phyloP scores from a whole-genome alignment of 2,329 filamentous ascomycete genomes.

The Fusarium chaquense region DNA sequence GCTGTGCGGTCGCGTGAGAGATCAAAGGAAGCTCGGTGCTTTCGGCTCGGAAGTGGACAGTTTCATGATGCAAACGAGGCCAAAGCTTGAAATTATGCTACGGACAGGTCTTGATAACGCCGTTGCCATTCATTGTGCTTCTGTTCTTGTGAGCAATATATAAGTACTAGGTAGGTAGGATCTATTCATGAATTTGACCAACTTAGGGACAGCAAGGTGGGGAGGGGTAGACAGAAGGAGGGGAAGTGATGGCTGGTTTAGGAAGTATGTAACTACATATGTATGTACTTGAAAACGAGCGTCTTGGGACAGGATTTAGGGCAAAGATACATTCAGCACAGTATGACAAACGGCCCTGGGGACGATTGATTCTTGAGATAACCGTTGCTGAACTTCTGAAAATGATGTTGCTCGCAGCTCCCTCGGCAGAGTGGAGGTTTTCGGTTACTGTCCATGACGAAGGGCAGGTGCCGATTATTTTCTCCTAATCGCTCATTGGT shows the following conservation, averaged over 20 bases:
- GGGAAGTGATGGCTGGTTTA: constrained; percentile 8
- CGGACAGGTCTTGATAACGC: not conserved
- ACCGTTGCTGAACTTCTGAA: constrained; percentile 19
- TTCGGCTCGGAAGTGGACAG: constrained; percentile 25
- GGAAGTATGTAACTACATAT: not conserved
- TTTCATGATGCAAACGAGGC: constrained; percentile 21
- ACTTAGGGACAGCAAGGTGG: not conserved
- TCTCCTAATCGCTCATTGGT: constrained; percentile 39
- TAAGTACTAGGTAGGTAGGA: not conserved
- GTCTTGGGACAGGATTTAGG: not conserved
- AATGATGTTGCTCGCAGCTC: constrained; percentile 24
- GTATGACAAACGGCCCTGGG: constrained; percentile 35
- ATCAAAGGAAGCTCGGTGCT: constrained; percentile 29
- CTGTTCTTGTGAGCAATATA: not conserved
- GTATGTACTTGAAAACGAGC: not conserved
- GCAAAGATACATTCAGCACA: constrained; percentile 38
- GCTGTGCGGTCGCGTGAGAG: constrained; percentile 21
- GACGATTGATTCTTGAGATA: constrained; percentile 23
- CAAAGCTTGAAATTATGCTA: not conserved
- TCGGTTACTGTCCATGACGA: constrained; percentile 50
- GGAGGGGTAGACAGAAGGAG: constrained; percentile 23
- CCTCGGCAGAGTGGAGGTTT: constrained; percentile 50
- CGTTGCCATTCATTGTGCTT: not conserved
- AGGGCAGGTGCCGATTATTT: constrained; percentile 49
- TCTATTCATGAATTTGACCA: constrained; percentile 18